Evolutionary conservation across 305 asterid species (phyloP).

Genomic region (Solanum hybrid): DNA sequence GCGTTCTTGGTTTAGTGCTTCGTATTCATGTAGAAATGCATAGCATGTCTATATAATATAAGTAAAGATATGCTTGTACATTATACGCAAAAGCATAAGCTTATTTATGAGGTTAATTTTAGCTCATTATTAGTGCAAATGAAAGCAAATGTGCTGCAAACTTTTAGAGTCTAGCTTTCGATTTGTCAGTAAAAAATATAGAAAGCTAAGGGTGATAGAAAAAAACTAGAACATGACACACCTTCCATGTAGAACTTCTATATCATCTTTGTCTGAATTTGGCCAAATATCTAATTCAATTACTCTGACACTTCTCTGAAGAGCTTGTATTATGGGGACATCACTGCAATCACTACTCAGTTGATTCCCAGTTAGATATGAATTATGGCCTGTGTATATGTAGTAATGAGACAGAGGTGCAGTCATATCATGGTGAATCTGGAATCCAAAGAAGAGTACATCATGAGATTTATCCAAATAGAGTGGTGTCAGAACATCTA

Average conservation of each 20-base stretch:
- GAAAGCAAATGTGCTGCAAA: neutral
- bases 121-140: neutral
- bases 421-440: constrained; percentile 93
- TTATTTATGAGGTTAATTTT: neutral
- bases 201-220: neutral
- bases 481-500: neutral
- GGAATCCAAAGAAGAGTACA: constrained; percentile 22
- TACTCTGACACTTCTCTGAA: constrained; percentile 84
- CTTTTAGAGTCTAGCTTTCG: neutral
- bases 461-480: neutral
- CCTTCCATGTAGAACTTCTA: constrained; percentile 95
- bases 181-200: neutral
- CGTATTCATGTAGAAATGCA: neutral
- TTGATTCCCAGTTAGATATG: constrained; percentile 94
- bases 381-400: constrained; percentile 93
- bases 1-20: neutral
- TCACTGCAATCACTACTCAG: constrained; percentile 94
- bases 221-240: constrained; percentile 16
- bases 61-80: neutral
- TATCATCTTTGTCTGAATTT: constrained; percentile 58
- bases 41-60: neutral
- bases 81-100: neutral
- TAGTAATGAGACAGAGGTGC: constrained; percentile 92
- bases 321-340: constrained; percentile 60
- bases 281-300: constrained; percentile 98